These are phyloP conservation scores for Phytophthora constricta DNA, from an alignment of 352 stramenopile genomes.

Conservation along the genomic window DNA sequence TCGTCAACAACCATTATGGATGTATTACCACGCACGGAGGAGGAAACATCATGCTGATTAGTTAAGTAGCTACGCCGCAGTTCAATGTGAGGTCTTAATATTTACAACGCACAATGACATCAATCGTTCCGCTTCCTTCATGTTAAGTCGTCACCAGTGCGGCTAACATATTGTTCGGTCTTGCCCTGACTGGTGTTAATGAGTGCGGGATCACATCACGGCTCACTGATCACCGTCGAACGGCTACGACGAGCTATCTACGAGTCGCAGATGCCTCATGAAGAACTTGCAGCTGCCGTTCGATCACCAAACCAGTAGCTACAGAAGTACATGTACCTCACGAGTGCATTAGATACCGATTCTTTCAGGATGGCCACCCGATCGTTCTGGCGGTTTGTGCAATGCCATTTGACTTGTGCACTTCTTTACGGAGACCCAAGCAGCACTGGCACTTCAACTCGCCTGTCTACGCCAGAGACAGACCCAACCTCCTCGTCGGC, in stretches of 20 bases:
- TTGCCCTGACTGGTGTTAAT: too few species aligned
- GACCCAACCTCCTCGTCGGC: not conserved
- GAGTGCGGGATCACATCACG: too few species aligned
- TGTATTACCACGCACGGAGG: constrained; percentile 9
- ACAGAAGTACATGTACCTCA: too few species aligned
- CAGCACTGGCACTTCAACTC: not conserved
- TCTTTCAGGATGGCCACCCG: constrained; percentile 1
- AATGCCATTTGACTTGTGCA: not conserved
- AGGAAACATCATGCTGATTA: constrained; percentile 23
- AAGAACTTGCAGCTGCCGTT: too few species aligned
- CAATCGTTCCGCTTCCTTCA: too few species aligned
- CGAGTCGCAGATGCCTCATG: too few species aligned
- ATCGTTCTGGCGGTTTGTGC: not conserved
- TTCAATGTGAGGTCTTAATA: constrained; percentile 1
- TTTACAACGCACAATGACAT: constrained; percentile 14
- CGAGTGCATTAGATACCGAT: too few species aligned
- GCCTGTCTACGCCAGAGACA: constrained; percentile 3
- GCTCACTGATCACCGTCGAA: too few species aligned
- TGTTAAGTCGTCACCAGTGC: too few species aligned
- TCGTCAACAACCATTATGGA: constrained; percentile 14
- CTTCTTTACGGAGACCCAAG: constrained; percentile 3
- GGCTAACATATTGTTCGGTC: too few species aligned
- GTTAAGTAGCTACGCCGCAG: not conserved
- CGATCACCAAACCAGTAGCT: too few species aligned
- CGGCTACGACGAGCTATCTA: too few species aligned